A percentile compares a stretch with the other conserved stretches of the same genome.
Evolutionary conservation across 2,329 filamentous ascomycete species (phyloP).

Genomic region (Trichoderma polysporum): DNA sequence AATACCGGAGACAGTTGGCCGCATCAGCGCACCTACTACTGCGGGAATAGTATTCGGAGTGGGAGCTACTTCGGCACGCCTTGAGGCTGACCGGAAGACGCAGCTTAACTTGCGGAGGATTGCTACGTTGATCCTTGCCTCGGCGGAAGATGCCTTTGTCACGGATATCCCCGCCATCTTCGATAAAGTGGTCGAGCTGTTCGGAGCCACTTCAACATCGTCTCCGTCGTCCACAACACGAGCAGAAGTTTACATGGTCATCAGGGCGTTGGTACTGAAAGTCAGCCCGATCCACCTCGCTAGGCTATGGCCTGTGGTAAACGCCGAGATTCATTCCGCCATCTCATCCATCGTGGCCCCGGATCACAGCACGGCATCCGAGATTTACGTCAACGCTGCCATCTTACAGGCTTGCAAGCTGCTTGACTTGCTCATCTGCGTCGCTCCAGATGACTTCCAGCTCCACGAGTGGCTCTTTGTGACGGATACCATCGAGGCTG

Average conservation of each 20-base stretch:
- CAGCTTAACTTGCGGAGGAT: slow-evolving; percentile 86
- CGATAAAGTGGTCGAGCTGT: slow-evolving; percentile 83
- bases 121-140: slow-evolving; percentile 74
- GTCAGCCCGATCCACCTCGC: slow-evolving; percentile 78
- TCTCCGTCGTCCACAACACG: slow-evolving; percentile 89
- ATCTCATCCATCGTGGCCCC: slow-evolving; percentile 71
- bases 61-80: slow-evolving; percentile 84
- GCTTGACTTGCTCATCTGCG: slow-evolving; percentile 80
- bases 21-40: slow-evolving; percentile 80
- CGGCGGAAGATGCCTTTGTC: slow-evolving; percentile 75
- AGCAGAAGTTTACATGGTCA: slow-evolving; percentile 84
- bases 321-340: slow-evolving; percentile 77
- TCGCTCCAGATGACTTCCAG: slow-evolving; percentile 93
- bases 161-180: slow-evolving; percentile 70
- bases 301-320: slow-evolving; percentile 86
- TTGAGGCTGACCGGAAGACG: slow-evolving; percentile 92
- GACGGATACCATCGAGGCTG: slow-evolving; percentile 93
- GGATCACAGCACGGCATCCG: slow-evolving; percentile 60
- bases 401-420: slow-evolving; percentile 92
- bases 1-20: slow-evolving; percentile 74
- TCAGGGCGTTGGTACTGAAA: slow-evolving; percentile 77
- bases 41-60: slow-evolving; percentile 99
- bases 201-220: slow-evolving; percentile 79
- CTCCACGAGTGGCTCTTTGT: slow-evolving; percentile 98
- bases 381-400: slow-evolving; percentile 73